Evolutionary conservation across 2,329 filamentous ascomycete species (phyloP), one percentile per base, ranked within the genome.

Genomic region (Erysiphe pulchra): DNA sequence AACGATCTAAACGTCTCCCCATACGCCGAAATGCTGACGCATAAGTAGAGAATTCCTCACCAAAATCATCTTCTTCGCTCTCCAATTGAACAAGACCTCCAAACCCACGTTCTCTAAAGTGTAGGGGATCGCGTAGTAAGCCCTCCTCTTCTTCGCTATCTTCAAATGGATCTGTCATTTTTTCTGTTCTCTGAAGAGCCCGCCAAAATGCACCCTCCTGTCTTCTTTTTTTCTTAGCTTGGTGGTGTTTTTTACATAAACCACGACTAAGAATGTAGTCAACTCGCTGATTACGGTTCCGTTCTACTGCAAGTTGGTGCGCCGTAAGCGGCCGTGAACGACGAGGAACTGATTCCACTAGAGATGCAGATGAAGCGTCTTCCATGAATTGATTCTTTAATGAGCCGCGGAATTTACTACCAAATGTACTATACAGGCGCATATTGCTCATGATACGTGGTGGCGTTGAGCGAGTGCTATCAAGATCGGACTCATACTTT

Each of bases 261-360:
- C 78, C 77, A n/a, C 77, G 73, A 52, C 83, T 77, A 14, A 90
- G 70, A 45, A 84, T 81, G 54, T 85, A 78, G 55, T 85, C 78
- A n/a, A 87, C 81, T 6, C 81, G 75, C 55, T 82, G 74, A 49
- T 74, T 79, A 16, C 82, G 69, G 59, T 86, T 85, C 46, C 77
- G 71, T 59, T 85, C 80, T 1, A 90, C 79, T 0, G 81, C 81
- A 36, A 85, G 65, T 60, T 90, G 82, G 59, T 90, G 82, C 33
- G 80, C 79, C 0, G 82, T 90, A 0, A 83, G 72, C 2, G 81
- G 81, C 1, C 82, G 71, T 9, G 77, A 75, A 56, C 84, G 77
- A 47, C 72, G 64, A 17, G 66, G 64, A 17, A 52, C 41, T 51
- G 44, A 58, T 53, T 48, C 50, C 32, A 49, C 51, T 33, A 61